These are phyloP conservation scores for Rhodotorula diobovata DNA, from an alignment of 768 basidiomycete species.

Conservation along the genomic window DNA sequence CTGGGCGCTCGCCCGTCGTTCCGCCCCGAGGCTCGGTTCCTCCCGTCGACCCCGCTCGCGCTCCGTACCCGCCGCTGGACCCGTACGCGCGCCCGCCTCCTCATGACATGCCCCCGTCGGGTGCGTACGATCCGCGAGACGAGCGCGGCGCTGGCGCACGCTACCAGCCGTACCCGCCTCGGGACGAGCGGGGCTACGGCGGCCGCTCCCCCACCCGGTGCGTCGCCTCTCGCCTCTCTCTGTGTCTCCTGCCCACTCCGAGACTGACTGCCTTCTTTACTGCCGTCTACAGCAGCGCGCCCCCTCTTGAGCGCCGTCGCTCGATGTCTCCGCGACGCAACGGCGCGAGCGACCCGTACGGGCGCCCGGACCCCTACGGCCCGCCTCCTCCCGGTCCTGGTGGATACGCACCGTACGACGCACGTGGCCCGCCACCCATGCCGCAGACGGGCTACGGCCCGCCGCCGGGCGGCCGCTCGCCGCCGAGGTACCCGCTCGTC, in stretches of 20 bases:
- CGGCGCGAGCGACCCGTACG: constrained; percentile 3
- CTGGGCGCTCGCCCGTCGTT: constrained; percentile 20
- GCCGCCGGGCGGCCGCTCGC: constrained; percentile 7
- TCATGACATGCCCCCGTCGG: not conserved
- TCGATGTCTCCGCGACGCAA: constrained; percentile 35
- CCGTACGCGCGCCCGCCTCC: constrained; percentile 4
- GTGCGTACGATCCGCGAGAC: constrained; percentile 36
- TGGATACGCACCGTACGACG: constrained; percentile 27
- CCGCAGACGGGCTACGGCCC: constrained; percentile 11
- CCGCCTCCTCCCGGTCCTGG: not conserved
- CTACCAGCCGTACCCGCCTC: constrained; percentile 25
- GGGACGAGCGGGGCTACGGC: constrained; percentile 17
- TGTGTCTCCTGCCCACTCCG: not conserved
- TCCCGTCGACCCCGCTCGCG: not conserved
- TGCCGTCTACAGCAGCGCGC: not conserved
- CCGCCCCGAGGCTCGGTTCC: constrained; percentile 1
- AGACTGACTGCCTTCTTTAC: no score
- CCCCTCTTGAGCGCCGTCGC: constrained; percentile 28
- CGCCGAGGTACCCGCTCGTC: constrained; percentile 26
- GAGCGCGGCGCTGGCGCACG: constrained; percentile 18
- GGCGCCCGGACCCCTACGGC: constrained; percentile 1
- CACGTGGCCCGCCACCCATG: not conserved
- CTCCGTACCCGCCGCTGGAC: constrained; percentile 15
- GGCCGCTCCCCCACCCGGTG: constrained; percentile 30
- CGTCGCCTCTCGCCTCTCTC: constrained; percentile 1